Base-by-base conservation (phyloP, 2,329 filamentous ascomycete genomes). In the Ascochyta pisi region DNA sequence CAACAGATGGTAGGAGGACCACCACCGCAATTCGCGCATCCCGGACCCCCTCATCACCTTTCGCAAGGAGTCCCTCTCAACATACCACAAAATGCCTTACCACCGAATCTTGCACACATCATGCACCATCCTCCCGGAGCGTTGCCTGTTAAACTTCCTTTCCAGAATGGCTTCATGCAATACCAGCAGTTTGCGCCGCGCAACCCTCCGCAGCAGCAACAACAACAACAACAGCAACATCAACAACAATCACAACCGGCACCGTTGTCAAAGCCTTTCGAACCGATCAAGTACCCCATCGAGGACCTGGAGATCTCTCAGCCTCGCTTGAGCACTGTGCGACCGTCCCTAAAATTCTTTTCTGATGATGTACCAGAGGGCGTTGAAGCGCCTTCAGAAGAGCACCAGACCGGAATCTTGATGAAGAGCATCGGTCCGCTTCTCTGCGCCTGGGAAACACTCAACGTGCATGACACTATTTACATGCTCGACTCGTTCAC, bases 391-490 rank as follows among this genome's bases (percentile, higher is more conserved):
- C 69, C 73, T 15, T 64, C 77, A 33, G 62, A 70, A 5, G 73
- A 79, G 29, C 62, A 69, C 24, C 72, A 75, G 51, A 73, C 69
- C 39, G 85, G 87, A 35, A 86, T 98, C 50, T 79, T 88, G 19
- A 95, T 94, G 86, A 87, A 89, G 66, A 94, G 92, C 3, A 86
- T 97, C n/a, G 92, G 93, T 0, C 84, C 87, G 2, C 79, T 98
- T 15, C 78, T 99, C 23, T 94, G 97, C 76, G 91, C 91, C 0
- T 99, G 95, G 95, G 92, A 97, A 67, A 97, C 93, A 0, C 82
- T 99, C 31, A 99, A 97, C 68, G 94, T 99, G n/a, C 97, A 97
- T 72, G 96, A 92, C 70, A 92, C 96, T 69, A 89, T 97, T 16
- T 96, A 96, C 71, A 86, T 91, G 69, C 83, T 99, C 24, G 95